Evolutionary conservation across 2,329 filamentous ascomycete species (phyloP).

Genomic region (Xylaria sp.): DNA sequence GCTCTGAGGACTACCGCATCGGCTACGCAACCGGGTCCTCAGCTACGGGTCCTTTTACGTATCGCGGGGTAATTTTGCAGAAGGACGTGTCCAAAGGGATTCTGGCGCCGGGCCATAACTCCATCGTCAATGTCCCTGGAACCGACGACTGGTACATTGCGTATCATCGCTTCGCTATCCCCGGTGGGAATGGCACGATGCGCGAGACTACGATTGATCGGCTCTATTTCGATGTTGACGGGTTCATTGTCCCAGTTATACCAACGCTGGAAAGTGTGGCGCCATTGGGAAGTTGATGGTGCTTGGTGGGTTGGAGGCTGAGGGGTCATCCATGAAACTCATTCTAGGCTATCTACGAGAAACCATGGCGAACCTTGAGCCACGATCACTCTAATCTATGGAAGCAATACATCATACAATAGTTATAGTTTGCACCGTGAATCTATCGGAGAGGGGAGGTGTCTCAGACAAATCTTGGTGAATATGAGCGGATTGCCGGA

Average conservation of each 20-base stretch:
- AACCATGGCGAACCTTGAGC: too few relatives aligned
- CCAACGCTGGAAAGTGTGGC: background rate
- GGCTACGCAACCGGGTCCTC: constrained; percentile 51
- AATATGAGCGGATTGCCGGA: too few relatives aligned
- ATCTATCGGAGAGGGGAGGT: too few relatives aligned
- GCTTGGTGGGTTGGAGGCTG: background rate
- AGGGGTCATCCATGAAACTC: too few relatives aligned
- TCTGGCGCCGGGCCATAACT: constrained; percentile 53
- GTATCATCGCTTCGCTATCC: constrained; percentile 55
- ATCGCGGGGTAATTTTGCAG: constrained; percentile 50
- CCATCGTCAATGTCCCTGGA: constrained; percentile 52
- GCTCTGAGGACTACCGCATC: constrained; percentile 52
- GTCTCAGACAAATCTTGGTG: too few relatives aligned
- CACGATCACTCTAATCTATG: too few relatives aligned
- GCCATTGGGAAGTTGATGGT: background rate
- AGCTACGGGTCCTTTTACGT: constrained; percentile 51
- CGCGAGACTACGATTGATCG: constrained; percentile 1
- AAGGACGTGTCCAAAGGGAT: constrained; percentile 50
- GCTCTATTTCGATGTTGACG: background rate
- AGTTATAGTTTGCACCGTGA: too few relatives aligned
- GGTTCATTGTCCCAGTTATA: background rate
- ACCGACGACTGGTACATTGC: constrained; percentile 58
- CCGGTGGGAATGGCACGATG: constrained; percentile 50
- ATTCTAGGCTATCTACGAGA: too few relatives aligned
- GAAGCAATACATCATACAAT: too few relatives aligned